These are phyloP conservation scores for Boletus mariae DNA, from an alignment of 1,284 basidiomycete genomes.

Conservation along the genomic window DNA sequence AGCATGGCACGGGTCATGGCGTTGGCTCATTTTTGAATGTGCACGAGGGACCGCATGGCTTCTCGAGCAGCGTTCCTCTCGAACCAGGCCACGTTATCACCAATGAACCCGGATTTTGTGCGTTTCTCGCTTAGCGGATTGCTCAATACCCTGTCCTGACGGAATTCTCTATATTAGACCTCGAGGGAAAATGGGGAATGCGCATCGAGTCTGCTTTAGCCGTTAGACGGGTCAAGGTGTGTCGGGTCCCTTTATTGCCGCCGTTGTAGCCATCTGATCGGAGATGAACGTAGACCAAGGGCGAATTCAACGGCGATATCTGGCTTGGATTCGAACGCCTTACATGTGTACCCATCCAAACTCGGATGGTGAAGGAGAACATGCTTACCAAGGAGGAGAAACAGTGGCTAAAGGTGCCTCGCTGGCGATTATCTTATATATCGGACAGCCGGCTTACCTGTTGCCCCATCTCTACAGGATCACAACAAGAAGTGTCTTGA, in stretches of 20 bases:
- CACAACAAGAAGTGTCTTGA: constrained; percentile 82
- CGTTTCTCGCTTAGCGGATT: constrained; percentile 31
- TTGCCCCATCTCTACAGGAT: constrained; percentile 40
- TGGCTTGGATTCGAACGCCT: constrained; percentile 89
- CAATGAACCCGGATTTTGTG: constrained; percentile 84
- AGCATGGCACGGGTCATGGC: constrained; percentile 85
- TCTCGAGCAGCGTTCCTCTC: constrained; percentile 63
- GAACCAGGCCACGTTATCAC: constrained; percentile 85
- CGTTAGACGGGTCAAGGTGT: constrained; percentile 66
- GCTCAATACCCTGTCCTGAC: constrained; percentile 14
- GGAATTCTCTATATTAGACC: constrained; percentile 46
- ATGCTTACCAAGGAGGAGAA: constrained; percentile 87
- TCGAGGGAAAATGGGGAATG: constrained; percentile 83
- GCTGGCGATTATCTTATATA: constrained; percentile 14
- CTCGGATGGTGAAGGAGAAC: constrained; percentile 79
- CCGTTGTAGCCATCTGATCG: constrained; percentile 7
- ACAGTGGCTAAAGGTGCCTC: constrained; percentile 77
- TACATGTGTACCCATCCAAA: constrained; percentile 92
- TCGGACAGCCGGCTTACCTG: constrained; percentile 2
- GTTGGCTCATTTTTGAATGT: constrained; percentile 80
- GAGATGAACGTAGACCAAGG: constrained; percentile 49
- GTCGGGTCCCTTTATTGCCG: constrained; percentile 24
- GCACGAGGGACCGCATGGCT: constrained; percentile 74
- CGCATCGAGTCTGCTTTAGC: constrained; percentile 83
- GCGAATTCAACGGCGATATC: constrained; percentile 66